A percentile compares a stretch with the other conserved stretches of the same genome.
phyloP scores from a whole-genome alignment of 495 filamentous ascomycete species.

The Penicillium macrosclerotiorum region DNA sequence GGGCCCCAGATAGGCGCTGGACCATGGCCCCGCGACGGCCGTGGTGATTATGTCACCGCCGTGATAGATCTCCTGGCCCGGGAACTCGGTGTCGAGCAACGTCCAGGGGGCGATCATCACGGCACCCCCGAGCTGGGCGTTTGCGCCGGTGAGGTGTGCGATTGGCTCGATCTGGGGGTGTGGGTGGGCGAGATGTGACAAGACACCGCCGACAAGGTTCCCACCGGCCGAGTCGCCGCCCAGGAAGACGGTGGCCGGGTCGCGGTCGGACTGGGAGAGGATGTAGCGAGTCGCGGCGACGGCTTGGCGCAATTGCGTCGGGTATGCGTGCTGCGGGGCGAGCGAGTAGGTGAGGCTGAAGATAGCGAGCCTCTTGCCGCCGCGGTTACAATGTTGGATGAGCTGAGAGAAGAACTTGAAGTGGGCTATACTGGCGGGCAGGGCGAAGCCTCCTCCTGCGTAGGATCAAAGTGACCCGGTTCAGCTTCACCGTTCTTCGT shows the following conservation, averaged over 20 bases:
- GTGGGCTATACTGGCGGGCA: conserved; percentile 50
- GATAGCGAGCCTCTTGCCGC: conserved; percentile 46
- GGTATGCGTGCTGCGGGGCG: conserved; percentile 56
- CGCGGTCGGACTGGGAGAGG: conserved; percentile 37
- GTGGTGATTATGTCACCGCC: conserved; percentile 51
- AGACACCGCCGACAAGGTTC: conserved; percentile 55
- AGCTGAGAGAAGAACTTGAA: conserved; percentile 51
- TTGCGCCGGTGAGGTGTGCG: background rate
- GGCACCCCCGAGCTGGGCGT: conserved; percentile 40
- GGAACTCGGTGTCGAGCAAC: conserved; percentile 41
- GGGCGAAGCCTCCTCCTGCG: conserved; percentile 58
- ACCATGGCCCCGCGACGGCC: conserved; percentile 44
- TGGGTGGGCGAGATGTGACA: conserved; percentile 61
- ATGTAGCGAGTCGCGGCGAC: conserved; percentile 51
- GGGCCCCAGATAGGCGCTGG: conserved; percentile 50
- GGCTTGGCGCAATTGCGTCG: conserved; percentile 59
- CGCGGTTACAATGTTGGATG: conserved; percentile 25
- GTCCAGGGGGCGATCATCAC: conserved; percentile 60
- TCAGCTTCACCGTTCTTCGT: background rate
- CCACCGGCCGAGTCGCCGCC: conserved; percentile 67
- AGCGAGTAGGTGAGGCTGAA: conserved; percentile 58
- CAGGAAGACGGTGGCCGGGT: conserved; percentile 49
- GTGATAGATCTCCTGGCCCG: conserved; percentile 42
- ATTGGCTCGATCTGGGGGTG: conserved; percentile 49
- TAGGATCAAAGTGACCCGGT: background rate